A percentile compares a stretch with the other conserved stretches of the same genome.
These are phyloP conservation scores for Erodium maritimum DNA, from an alignment of 345 rosid species.

Conservation along the genomic window DNA sequence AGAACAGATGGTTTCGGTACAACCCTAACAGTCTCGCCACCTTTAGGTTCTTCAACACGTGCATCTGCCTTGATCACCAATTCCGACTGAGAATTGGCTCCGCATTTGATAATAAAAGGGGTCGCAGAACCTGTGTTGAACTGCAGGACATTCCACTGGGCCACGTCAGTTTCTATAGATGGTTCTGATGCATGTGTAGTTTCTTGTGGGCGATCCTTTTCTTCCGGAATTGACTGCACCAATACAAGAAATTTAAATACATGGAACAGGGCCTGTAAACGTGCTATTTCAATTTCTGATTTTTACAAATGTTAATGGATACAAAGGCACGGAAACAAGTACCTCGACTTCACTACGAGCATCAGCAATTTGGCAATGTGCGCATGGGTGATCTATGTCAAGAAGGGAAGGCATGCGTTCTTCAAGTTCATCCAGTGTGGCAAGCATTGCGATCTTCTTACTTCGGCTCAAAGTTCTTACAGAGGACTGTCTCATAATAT, in stretches of 20 bases:
- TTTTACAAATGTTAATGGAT: too few relatives aligned
- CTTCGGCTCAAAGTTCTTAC: conserved; percentile 57
- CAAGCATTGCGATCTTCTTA: conserved; percentile 65
- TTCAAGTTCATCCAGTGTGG: conserved; percentile 67
- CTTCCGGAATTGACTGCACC: conserved; percentile 67
- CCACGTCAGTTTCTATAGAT: conserved; percentile 56
- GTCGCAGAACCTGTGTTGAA: conserved; percentile 83
- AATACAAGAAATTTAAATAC: neutral
- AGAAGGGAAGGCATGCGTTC: conserved; percentile 98
- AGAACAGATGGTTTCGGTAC: conserved; percentile 74
- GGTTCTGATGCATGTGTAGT: conserved; percentile 25
- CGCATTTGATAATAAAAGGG: conserved; percentile 89
- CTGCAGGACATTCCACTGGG: conserved; percentile 96
- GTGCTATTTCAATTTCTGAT: too few relatives aligned
- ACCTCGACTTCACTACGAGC: conserved; percentile 72
- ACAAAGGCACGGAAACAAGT: too few relatives aligned
- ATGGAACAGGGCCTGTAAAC: neutral
- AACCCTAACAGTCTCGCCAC: conserved; percentile 78
- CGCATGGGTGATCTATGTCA: conserved; percentile 92
- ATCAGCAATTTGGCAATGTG: conserved; percentile 73
- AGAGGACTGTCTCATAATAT: conserved; percentile 68
- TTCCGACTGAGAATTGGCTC: conserved; percentile 83
- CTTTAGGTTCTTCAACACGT: too few relatives aligned
- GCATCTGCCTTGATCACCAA: conserved; percentile 94
- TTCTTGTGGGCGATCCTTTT: conserved; percentile 37